phyloP scores from a whole-genome alignment of 2,329 filamentous ascomycete species.

The Epichloe sibirici region DNA sequence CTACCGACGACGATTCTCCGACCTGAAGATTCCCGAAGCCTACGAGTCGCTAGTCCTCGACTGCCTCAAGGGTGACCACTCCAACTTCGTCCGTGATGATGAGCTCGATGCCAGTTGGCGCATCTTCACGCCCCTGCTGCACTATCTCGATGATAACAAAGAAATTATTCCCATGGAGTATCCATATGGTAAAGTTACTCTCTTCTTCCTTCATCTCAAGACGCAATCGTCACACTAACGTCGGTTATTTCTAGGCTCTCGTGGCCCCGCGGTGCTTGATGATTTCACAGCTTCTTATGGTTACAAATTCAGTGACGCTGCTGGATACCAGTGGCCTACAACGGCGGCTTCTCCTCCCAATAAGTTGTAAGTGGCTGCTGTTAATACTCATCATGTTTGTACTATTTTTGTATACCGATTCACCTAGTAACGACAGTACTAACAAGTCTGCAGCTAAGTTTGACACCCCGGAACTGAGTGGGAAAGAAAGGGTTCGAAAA shows the following conservation, averaged over 20 bases:
- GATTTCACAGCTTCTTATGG: conserved; percentile 97
- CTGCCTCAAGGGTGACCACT: conserved; percentile 96
- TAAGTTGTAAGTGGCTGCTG: conserved; percentile 57
- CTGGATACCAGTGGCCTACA: conserved; percentile 90
- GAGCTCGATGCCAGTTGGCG: conserved; percentile 97
- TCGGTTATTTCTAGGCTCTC: conserved; percentile 59
- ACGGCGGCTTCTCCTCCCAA: conserved; percentile 54
- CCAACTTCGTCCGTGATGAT: conserved; percentile 96
- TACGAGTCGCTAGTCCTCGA: conserved; percentile 97
- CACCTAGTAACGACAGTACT: not conserved
- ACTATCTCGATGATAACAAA: conserved; percentile 98
- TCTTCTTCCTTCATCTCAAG: not conserved
- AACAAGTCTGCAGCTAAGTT: not conserved
- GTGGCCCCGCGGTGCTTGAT: conserved; percentile 88
- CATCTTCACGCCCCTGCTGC: conserved; percentile 92
- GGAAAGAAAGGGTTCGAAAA: not conserved
- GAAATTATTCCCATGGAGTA: conserved; percentile 99
- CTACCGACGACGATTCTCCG: conserved; percentile 95
- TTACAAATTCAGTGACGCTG: conserved; percentile 96
- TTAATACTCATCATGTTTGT: conserved; percentile 7
- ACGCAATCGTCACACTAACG: not conserved
- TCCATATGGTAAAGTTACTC: conserved; percentile 68
- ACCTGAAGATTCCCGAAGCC: conserved; percentile 97
- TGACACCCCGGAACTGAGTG: not conserved
- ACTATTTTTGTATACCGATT: not conserved